A percentile compares a stretch with the other conserved stretches of the same genome.
These are phyloP conservation scores for Lumnitzera racemosa DNA, from an alignment of 345 rosid genomes.

Conservation along the genomic window DNA sequence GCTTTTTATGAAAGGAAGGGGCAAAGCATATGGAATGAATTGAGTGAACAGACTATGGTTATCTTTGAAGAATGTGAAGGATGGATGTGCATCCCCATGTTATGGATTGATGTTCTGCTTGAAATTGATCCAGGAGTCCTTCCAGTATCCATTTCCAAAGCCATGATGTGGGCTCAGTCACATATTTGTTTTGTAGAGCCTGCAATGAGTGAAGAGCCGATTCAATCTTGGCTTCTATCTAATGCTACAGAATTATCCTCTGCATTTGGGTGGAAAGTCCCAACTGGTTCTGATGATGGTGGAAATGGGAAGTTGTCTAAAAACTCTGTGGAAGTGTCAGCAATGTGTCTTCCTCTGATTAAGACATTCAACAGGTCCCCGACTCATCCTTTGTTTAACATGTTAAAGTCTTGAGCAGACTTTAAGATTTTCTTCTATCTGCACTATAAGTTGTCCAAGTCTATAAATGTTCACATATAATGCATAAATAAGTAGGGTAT, in stretches of 20 bases:
- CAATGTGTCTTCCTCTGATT: conserved; percentile 59
- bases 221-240: conserved; percentile 68
- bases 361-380: conserved; percentile 74
- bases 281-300: conserved; percentile 93
- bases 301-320: conserved; percentile 69
- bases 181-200: conserved; percentile 73
- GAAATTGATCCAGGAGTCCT: conserved; percentile 49
- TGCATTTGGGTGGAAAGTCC: conserved; percentile 87
- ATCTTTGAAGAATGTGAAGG: conserved; percentile 50
- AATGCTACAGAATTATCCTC: conserved; percentile 57
- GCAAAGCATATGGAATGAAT: conserved; percentile 58
- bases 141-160: conserved; percentile 73
- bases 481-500: conserved; percentile 1
- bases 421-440: neutral
- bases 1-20: conserved; percentile 37
- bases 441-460: too few species aligned
- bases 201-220: conserved; percentile 56
- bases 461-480: neutral
- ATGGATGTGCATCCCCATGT: conserved; percentile 94
- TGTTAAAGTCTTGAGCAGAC: neutral
- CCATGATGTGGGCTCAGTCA: conserved; percentile 93
- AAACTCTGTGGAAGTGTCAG: conserved; percentile 70
- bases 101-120: conserved; percentile 81
- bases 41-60: conserved; percentile 50
- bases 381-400: neutral